Evolutionary conservation across 2,329 filamentous ascomycete genomes (phyloP), one percentile per base, ranked within the genome.

Genomic region (Pyrenophora tritici-repentis): DNA sequence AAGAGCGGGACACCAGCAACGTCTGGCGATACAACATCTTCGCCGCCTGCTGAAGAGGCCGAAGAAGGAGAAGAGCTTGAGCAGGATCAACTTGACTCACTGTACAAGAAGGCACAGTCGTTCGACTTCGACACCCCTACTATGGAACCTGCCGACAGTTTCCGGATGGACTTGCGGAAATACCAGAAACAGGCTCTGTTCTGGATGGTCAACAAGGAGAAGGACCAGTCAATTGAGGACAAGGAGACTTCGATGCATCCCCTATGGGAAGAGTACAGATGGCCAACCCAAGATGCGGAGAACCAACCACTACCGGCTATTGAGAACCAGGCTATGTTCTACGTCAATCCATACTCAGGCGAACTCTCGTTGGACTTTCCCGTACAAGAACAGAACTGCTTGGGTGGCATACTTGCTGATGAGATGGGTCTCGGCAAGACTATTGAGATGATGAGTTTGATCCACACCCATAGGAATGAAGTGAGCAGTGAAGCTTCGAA

Each of bases 391-490:
- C 94, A 97, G 68, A 90, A 95, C 69, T 99, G 94, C 61, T 79
- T 96, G 0, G 94, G 94, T 37, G 94, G 94, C 5, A 90, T 99
- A 50, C 78, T 99, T 35, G 94, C 94, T 7, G 94, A 99, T 66
- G 89, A 97, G 74, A 99, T 99, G 94, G 94, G 94, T 39, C 79
- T 99, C 2, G 94, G 94, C 29, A 99, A 99, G 77, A 99, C 94
- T 0, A 97, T 99, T 45, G 93, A 99, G 69, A 97, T 99, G 91
- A 84, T 99, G 55, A 94, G 91, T 74, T 78, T 99, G 42, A 83
- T 99, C 4, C 94, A 99, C 70, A 85, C 90, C 0, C 90, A 97
- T 70, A 85, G 83, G 55, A 87, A 85, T 3, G 80, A 87, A 17
- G 68, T 78, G 22, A 56, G 73, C 14, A 57, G 68, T 10, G 60